These are phyloP conservation scores for Rhodotorula sp. DNA, from an alignment of 1,284 basidiomycete species.

Conservation along the genomic window DNA sequence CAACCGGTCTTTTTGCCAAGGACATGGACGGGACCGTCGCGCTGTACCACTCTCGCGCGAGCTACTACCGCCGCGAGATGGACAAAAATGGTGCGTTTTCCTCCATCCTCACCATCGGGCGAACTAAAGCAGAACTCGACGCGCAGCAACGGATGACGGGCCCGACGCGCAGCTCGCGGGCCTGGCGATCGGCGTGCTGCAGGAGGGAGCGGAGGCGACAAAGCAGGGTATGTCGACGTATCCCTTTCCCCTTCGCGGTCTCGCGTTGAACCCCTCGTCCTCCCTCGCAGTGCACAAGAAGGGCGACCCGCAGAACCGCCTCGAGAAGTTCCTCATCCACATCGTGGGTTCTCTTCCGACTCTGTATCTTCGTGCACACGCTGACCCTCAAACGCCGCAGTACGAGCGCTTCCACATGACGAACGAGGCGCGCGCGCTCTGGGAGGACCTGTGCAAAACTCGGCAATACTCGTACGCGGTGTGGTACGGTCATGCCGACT, in stretches of 20 bases:
- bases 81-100: slow-evolving; percentile 22
- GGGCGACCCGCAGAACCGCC: slow-evolving; percentile 64
- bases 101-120: too few relatives aligned
- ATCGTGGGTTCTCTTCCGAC: slow-evolving; percentile 59
- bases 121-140: not conserved
- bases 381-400: slow-evolving; percentile 21
- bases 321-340: slow-evolving; percentile 77
- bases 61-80: slow-evolving; percentile 51
- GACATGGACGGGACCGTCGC: slow-evolving; percentile 68
- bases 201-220: slow-evolving; percentile 47
- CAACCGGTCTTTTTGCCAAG: slow-evolving; percentile 44
- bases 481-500: slow-evolving; percentile 48
- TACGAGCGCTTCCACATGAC: slow-evolving; percentile 45
- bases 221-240: slow-evolving; percentile 50
- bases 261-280: not conserved
- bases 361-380: slow-evolving; percentile 46
- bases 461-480: slow-evolving; percentile 35
- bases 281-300: slow-evolving; percentile 43
- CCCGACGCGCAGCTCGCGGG: slow-evolving; percentile 30
- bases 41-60: slow-evolving; percentile 66
- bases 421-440: slow-evolving; percentile 45
- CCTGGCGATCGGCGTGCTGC: slow-evolving; percentile 35
- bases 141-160: slow-evolving; percentile 12
- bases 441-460: slow-evolving; percentile 43
- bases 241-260: not conserved